Percentiles rank a stretch among this genome's conserved stretches.
Evolutionary conservation across 148 eudicot species (phyloP).

Genomic region (Camellia lanceoleosa): DNA sequence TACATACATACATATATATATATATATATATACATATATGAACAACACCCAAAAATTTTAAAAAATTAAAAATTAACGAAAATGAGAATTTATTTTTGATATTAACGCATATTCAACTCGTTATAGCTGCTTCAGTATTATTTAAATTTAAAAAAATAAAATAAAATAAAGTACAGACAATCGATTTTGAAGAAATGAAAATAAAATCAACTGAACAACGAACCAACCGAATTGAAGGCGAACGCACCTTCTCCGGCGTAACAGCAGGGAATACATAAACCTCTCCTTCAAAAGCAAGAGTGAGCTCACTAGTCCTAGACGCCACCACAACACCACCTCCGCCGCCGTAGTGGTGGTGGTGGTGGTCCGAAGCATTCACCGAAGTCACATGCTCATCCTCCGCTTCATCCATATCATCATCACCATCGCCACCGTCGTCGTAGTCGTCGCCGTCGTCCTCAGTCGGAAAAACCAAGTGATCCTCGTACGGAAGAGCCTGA

Average conservation of each 20-base stretch:
- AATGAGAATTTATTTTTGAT: background rate
- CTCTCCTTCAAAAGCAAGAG: constrained; percentile 45
- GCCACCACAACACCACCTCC: constrained; percentile 10
- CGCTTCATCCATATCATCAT: background rate
- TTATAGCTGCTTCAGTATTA: background rate
- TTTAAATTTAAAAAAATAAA: no score
- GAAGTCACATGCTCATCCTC: constrained; percentile 4
- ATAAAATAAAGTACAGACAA: background rate
- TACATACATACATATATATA: no score
- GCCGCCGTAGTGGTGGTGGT: background rate
- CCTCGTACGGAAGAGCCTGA: constrained; percentile 16
- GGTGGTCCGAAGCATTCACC: constrained; percentile 2
- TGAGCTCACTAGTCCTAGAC: constrained; percentile 30
- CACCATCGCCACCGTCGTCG: background rate
- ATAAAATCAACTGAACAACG: background rate
- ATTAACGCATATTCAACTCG: background rate
- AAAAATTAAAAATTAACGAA: no score
- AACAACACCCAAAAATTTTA: background rate
- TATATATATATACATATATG: no score
- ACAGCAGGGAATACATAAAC: constrained; percentile 47
- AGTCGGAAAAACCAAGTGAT: background rate
- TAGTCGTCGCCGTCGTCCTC: constrained; percentile 9
- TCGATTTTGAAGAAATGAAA: background rate
- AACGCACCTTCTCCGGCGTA: constrained; percentile 35
- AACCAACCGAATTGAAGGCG: background rate